Conservation (phyloP, 2,329 filamentous ascomycete genomes). For the Calonectria pseudoreteaudii region DNA sequence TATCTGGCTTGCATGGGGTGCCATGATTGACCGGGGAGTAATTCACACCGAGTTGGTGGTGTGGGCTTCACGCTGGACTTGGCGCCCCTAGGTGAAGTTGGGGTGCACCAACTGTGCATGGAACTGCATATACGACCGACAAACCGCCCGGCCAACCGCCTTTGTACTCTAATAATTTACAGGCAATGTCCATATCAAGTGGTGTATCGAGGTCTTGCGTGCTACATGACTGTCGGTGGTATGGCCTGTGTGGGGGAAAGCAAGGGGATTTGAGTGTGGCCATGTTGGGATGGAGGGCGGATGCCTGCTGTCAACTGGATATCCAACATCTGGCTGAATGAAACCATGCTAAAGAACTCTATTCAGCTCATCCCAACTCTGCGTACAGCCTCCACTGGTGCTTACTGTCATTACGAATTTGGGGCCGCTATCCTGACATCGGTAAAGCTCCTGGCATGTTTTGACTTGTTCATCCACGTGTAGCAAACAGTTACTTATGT, state of each 20-base stretch:
- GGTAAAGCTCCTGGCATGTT: background rate
- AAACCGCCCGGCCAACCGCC: background rate
- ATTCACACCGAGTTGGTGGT: background rate
- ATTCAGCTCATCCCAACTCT: background rate
- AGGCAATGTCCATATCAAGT: background rate
- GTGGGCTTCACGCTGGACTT: background rate
- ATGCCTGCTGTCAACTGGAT: background rate
- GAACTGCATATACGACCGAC: constrained; percentile 23
- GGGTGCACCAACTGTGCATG: background rate
- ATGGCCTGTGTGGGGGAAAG: background rate
- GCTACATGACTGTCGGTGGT: background rate
- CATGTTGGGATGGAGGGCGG: background rate
- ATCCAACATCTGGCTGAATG: background rate
- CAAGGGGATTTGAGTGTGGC: background rate
- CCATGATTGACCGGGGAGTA: constrained; percentile 1
- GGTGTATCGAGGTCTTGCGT: background rate
- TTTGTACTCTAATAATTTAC: background rate
- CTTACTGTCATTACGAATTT: background rate
- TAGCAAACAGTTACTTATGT: background rate
- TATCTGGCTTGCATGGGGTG: background rate
- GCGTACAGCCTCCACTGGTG: background rate
- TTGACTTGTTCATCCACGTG: background rate
- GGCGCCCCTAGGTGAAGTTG: background rate
- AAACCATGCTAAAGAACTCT: background rate
- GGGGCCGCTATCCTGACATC: background rate